Base-by-base conservation (phyloP, 2,329 filamentous ascomycete genomes). In the Leptographium radiaticola region DNA sequence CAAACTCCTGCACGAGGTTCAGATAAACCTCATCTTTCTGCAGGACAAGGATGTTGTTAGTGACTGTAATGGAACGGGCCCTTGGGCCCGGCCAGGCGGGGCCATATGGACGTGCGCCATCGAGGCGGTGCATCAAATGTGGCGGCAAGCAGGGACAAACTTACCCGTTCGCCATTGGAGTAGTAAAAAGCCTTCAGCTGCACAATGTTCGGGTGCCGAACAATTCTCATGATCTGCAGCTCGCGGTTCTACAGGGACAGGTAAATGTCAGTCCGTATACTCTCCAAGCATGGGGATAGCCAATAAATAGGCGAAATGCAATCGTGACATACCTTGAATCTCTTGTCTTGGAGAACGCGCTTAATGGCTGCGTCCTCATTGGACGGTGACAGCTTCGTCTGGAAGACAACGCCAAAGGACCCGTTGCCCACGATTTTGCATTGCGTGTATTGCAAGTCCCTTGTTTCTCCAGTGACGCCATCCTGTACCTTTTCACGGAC, bases 361-460 rank as follows among this genome's bases (percentile, higher is more conserved):
- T 98, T 98, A 77, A 98, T 98, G 68, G 93, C 93, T 53, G 93
- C 93, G 74, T 98, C 93, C 71, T 98, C 93, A 59, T 91, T 91
- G 59, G 87, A 93, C n/a, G 93, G 93, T 57, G 91, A 91, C 64
- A 98, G 80, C 75, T 97, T 97, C 55, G 93, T 98, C 75, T 98
- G 93, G 71, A 98, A 98, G 60, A 98, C 93, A 51, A 98, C 91
- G 60, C 93, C 93, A 63, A 98, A 98, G 39, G 91, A 97, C 62
- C 93, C 93, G 74, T 98, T 98, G 69, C 93, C 93, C 49, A 98
- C 93, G 65, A 98, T 97, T 75, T 98, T 98, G 77, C 91, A 97
- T 69, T 97, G 93, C 54, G 93, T 97, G 71, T 98, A 98, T 69
- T 95, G 89, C 73, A 98, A 83, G 65, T 98, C 93, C 70, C 88